Conservation (phyloP, 1,284 basidiomycete species). For the Ganoderma meredithae region DNA sequence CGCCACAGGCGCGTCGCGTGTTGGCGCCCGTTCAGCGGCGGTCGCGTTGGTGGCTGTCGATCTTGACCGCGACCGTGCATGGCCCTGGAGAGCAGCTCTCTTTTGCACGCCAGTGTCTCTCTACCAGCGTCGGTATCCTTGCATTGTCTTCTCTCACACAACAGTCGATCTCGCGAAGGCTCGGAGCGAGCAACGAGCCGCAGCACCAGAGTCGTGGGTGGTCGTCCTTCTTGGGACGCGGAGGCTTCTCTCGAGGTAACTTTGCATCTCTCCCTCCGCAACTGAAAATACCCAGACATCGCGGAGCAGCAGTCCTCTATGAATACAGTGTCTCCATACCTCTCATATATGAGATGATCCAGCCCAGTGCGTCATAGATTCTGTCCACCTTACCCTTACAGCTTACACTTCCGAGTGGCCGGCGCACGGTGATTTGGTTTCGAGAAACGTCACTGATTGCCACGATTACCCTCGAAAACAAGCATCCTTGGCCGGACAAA, state of each 20-base stretch:
- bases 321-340: neutral
- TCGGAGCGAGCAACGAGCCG: neutral
- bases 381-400: neutral
- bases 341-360: neutral
- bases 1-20: slow-evolving; percentile 33
- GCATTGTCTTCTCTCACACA: neutral
- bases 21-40: slow-evolving; percentile 21
- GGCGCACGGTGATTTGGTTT: neutral
- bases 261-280: neutral
- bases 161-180: no score
- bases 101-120: slow-evolving; percentile 7
- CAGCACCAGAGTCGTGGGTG: neutral
- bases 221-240: neutral
- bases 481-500: neutral
- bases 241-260: neutral
- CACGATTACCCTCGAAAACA: neutral
- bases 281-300: neutral
- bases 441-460: neutral
- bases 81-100: neutral
- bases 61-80: slow-evolving; percentile 6
- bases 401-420: neutral
- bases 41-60: slow-evolving; percentile 10
- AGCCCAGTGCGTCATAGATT: neutral
- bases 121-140: neutral
- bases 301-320: neutral